Evolutionary conservation across 2,329 filamentous ascomycete genomes (phyloP), one percentile per base, ranked within the genome.

Genomic region (Exserohilum turcica): DNA sequence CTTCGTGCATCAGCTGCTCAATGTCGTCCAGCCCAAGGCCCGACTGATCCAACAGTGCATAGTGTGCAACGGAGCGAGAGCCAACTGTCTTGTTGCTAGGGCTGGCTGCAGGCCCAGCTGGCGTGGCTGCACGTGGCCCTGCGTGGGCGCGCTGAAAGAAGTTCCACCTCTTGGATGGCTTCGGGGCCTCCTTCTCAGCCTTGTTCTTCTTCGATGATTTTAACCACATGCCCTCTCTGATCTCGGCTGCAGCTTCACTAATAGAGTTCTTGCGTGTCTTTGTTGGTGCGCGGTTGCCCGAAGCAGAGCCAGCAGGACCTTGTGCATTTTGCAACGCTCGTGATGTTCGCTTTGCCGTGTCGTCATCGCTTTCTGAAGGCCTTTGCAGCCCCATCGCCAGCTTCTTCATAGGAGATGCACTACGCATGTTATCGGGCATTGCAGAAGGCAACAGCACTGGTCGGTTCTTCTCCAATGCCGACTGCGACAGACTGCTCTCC

Each of bases 91-190:
- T 60, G 21, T 56, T 69, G 19, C 75, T 70, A 36, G 77, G 77
- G n/a, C 50, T 60, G 71, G 76, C 76, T 46, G 76, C 65, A 46
- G 78, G 71, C 7, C 63, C 57, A 13, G 66, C 64, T 33, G 61
- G 60, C 16, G 66, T 51, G 5, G 67, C 63, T 28, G 74, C 66
- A 72, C 77, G 68, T 28, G 76, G 72, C 9, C 72, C 66, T 5
- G 75, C 72, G 12, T 79, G 77, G 6, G 76, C 75, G 10, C 78
- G 71, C 47, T 85, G 82, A 53, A 86, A 85, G 58, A 86, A 84
- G 60, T 84, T 86, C 83, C 82, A 86, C 69, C 78, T 79, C 56
- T 74, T 73, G 18, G 73, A 63, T 15, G 75, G 65, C 65, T 79
- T 80, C 15, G 60, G 51, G 40, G 59, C 67, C 38, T 67, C 61